phyloP scores from a whole-genome alignment of 495 filamentous ascomycete species.

The Podospora australis region DNA sequence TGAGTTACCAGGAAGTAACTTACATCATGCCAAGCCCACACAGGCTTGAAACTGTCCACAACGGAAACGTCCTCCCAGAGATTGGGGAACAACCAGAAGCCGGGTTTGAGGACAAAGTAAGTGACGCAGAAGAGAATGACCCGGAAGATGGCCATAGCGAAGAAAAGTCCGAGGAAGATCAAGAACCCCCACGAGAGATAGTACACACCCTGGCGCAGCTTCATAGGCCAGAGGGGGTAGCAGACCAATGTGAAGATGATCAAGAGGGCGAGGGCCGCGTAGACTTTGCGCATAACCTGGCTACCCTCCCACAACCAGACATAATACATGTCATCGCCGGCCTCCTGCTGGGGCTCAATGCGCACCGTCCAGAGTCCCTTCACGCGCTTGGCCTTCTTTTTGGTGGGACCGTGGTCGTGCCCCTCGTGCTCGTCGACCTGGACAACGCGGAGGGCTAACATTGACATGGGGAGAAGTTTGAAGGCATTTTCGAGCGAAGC shows the following conservation, averaged over 20 bases:
- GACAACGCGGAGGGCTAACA: conserved; percentile 83
- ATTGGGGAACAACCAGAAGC: conserved; percentile 97
- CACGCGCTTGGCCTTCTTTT: conserved; percentile 73
- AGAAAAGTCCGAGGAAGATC: conserved; percentile 87
- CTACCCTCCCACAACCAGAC: conserved; percentile 94
- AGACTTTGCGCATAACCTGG: conserved; percentile 87
- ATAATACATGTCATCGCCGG: conserved; percentile 84
- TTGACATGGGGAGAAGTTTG: conserved; percentile 92
- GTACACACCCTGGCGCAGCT: conserved; percentile 89
- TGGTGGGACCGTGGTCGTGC: conserved; percentile 51
- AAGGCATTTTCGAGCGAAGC: conserved; percentile 85
- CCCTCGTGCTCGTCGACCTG: conserved; percentile 72
- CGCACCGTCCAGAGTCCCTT: conserved; percentile 96
- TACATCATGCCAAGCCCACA: conserved; percentile 99
- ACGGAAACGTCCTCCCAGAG: conserved; percentile 98
- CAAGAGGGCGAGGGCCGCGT: conserved; percentile 74
- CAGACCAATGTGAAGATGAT: conserved; percentile 81
- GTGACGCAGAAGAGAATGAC: conserved; percentile 93
- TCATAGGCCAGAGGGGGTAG: conserved; percentile 94
- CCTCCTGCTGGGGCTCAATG: conserved; percentile 95
- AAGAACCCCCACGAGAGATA: conserved; percentile 95
- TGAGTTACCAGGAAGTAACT: conserved; percentile 24
- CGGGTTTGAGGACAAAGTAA: conserved; percentile 75
- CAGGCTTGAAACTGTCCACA: conserved; percentile 91
- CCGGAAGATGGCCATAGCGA: conserved; percentile 94